phyloP scores from a whole-genome alignment of 495 filamentous ascomycete species.

The Penicillium herquei region DNA sequence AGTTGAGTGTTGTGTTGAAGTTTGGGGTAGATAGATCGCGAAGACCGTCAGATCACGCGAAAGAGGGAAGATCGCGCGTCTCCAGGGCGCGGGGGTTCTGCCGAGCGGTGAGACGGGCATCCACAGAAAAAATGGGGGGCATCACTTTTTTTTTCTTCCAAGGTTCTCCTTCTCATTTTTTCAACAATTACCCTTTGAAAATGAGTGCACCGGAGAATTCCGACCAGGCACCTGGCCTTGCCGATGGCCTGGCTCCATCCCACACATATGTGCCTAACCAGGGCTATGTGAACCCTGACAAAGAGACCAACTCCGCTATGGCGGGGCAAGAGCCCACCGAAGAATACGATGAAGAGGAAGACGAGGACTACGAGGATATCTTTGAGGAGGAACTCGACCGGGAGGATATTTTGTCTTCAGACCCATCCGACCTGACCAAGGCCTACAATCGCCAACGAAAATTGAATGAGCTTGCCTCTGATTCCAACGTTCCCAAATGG shows the following conservation, averaged over 20 bases:
- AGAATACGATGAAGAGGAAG: conserved; percentile 49
- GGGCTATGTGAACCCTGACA: conserved; percentile 44
- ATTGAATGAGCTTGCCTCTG: conserved; percentile 56
- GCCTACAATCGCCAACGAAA: conserved; percentile 83
- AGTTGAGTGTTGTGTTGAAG: not conserved
- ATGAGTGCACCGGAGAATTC: conserved; percentile 29
- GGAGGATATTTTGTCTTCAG: conserved; percentile 56
- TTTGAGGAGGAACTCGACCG: conserved; percentile 56
- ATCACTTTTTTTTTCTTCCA: conserved; percentile 19
- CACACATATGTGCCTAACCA: conserved; percentile 56
- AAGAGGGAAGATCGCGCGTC: conserved; percentile 10
- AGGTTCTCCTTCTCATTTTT: conserved; percentile 11
- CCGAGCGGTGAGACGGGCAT: conserved; percentile 34
- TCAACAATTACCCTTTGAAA: conserved; percentile 5
- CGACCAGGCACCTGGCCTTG: conserved; percentile 27
- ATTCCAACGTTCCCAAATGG: conserved; percentile 54
- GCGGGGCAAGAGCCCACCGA: conserved; percentile 38
- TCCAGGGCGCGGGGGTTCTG: conserved; percentile 44
- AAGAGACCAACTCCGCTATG: conserved; percentile 30
- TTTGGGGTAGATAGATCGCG: conserved; percentile 1
- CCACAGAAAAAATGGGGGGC: conserved; percentile 40
- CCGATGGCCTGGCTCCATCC: conserved; percentile 49
- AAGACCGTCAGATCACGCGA: conserved; percentile 21
- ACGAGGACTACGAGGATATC: conserved; percentile 58
- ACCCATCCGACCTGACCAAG: conserved; percentile 74